Conservation (phyloP, 192 early-diverging fungal genomes). For the Backusella tuberculispora region DNA sequence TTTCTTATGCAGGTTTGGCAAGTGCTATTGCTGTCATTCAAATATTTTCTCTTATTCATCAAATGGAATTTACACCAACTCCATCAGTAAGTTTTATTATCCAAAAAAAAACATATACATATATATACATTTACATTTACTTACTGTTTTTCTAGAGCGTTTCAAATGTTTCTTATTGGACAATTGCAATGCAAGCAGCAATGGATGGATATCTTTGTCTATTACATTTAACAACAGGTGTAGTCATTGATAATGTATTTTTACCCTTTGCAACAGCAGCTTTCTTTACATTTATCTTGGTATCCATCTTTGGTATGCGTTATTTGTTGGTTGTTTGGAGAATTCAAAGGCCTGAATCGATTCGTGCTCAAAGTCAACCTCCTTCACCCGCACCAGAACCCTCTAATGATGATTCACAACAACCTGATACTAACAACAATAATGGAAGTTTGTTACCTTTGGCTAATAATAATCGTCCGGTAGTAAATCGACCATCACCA, state of each 20-base stretch:
- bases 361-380: conserved; percentile 38
- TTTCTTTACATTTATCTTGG: conserved; percentile 67
- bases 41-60: conserved; percentile 57
- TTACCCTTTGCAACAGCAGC: conserved; percentile 62
- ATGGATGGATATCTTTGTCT: conserved; percentile 70
- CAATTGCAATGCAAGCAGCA: conserved; percentile 62
- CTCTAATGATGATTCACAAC: conserved; percentile 6
- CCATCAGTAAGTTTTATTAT: conserved; percentile 54
- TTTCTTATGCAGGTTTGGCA: conserved; percentile 53
- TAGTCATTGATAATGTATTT: conserved; percentile 57
- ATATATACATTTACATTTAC: background rate
- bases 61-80: conserved; percentile 69
- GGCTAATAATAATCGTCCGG: background rate
- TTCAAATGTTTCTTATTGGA: conserved; percentile 69
- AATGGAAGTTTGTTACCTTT: conserved; percentile 16
- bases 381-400: conserved; percentile 36
- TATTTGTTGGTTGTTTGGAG: conserved; percentile 73
- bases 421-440: conserved; percentile 2
- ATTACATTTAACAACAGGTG: conserved; percentile 60
- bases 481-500: background rate
- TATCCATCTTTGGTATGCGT: conserved; percentile 70
- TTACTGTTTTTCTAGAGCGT: conserved; percentile 43
- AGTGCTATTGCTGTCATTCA: conserved; percentile 40
- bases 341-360: conserved; percentile 64
- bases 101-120: background rate